Evolutionary conservation across 805 yeast genomes (phyloP), one percentile per base, ranked within the genome.

Genomic region (Wickerhamomyces chambardii): DNA sequence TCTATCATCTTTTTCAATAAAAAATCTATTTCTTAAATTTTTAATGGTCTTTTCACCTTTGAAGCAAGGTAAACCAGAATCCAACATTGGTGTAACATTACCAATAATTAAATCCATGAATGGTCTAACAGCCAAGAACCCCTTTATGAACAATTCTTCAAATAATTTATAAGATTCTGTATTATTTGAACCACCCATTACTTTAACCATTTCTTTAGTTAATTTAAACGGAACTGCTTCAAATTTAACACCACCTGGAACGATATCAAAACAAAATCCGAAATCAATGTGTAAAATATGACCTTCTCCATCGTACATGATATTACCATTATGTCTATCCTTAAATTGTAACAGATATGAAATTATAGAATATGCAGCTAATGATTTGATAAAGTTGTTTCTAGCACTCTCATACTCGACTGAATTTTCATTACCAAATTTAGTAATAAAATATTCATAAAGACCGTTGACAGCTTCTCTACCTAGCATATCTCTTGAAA

Each of bases 171-270:
- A 92, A 0, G 96, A 89, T 54, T 85, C 95, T 0, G 97, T 84
- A 25, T 73, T 68, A 17, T 74, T 68, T 15, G 76, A 70, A 0
- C 97, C 97, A n/a, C 98, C 98, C 80, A 92, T 76, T 1, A 92
- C 97, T 54, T 76, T 73, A 5, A 92, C 83, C 98, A 94, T 92
- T 53, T 92, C 99, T 48, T 81, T 84, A 4, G 98, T 92, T 44
- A 92, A 71, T 55, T 92, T 92, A 68, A 92, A 92, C 11, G 98
- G 97, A 1, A 95, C 95, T n/a, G 86, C 95, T 51, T 92, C 99
- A 55, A 92, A 94, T 51, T 80, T 85, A 33, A 92, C 97, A 26
- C 98, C 98, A 45, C 99, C 99, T 9, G 99, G 99, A 25, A 85
- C 97, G 57, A 92, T 92, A 62, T 92, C 99, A 56, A 92, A 94